A percentile compares a stretch with the other conserved stretches of the same genome.
Conservation (phyloP, 495 filamentous ascomycete genomes). For the Entonaema liquescens region DNA sequence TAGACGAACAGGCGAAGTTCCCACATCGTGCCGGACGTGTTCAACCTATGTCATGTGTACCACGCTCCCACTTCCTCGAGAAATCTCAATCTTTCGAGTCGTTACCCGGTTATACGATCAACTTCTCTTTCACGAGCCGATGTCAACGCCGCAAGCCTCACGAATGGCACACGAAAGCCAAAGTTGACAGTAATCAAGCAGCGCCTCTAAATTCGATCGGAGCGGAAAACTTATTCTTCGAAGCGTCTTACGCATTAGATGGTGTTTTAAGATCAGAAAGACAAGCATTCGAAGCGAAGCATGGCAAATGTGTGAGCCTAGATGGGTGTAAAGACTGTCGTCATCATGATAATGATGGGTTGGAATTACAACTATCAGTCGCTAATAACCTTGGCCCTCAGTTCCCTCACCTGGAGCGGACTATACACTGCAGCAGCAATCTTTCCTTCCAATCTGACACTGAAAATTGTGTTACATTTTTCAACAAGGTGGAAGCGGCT, state of each 20-base stretch:
- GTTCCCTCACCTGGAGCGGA: constrained; percentile 47
- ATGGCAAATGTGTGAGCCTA: constrained; percentile 37
- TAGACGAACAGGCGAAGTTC: constrained; percentile 43
- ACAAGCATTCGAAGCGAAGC: constrained; percentile 44
- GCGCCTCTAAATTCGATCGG: constrained; percentile 51
- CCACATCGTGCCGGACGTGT: constrained; percentile 45
- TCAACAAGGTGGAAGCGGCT: constrained; percentile 42
- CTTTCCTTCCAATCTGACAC: constrained; percentile 50
- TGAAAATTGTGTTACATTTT: constrained; percentile 50
- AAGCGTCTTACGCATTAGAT: constrained; percentile 49
- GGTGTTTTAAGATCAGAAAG: constrained; percentile 48
- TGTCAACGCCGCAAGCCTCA: constrained; percentile 45
- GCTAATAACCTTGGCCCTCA: constrained; percentile 54
- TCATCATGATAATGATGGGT: constrained; percentile 46
- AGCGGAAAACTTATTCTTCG: constrained; percentile 53
- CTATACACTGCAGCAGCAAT: constrained; percentile 49
- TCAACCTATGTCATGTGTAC: constrained; percentile 51
- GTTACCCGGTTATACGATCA: constrained; percentile 55
- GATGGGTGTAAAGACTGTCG: constrained; percentile 42
- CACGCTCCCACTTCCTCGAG: constrained; percentile 53
- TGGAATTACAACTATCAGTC: constrained; percentile 51
- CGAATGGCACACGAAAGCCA: constrained; percentile 44
- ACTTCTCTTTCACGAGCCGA: constrained; percentile 51
- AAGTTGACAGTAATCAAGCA: constrained; percentile 51
- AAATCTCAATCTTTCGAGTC: constrained; percentile 53